Conservation (phyloP, 106 monocot genomes). For the Acanthochlamys bracteata region DNA sequence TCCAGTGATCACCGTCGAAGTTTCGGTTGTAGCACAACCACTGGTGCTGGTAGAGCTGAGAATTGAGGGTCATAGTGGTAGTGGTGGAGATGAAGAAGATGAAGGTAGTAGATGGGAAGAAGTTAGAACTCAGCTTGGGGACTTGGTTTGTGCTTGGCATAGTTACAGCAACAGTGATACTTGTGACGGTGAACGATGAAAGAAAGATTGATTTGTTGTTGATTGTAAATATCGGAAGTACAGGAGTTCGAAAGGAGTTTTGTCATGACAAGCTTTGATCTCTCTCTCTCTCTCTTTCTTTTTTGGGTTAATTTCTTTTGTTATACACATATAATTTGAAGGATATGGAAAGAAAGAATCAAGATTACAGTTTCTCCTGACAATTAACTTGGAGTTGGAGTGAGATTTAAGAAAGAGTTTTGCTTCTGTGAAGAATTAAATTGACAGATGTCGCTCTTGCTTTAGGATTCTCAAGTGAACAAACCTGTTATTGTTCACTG, state of each 20-base stretch:
- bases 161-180: background rate
- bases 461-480: too few relatives aligned
- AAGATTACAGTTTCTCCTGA: too few relatives aligned
- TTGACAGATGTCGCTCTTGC: too few relatives aligned
- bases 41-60: constrained; percentile 34
- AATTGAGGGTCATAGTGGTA: constrained; percentile 16
- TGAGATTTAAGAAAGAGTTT: too few relatives aligned
- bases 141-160: constrained; percentile 38
- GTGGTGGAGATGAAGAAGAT: background rate
- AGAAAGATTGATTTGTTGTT: background rate
- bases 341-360: too few relatives aligned
- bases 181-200: constrained; percentile 1
- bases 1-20: constrained; percentile 18
- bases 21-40: constrained; percentile 22
- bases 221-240: background rate
- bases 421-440: too few relatives aligned
- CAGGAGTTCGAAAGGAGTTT: background rate
- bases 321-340: background rate
- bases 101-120: constrained; percentile 24
- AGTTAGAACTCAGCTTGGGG: constrained; percentile 33
- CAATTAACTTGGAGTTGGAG: too few relatives aligned
- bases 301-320: background rate
- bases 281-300: too few relatives aligned
- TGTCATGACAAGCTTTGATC: background rate
- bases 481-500: too few relatives aligned